Evolutionary conservation across 2,329 filamentous ascomycete species (phyloP).

Genomic region (Pezicula neosporulosa): DNA sequence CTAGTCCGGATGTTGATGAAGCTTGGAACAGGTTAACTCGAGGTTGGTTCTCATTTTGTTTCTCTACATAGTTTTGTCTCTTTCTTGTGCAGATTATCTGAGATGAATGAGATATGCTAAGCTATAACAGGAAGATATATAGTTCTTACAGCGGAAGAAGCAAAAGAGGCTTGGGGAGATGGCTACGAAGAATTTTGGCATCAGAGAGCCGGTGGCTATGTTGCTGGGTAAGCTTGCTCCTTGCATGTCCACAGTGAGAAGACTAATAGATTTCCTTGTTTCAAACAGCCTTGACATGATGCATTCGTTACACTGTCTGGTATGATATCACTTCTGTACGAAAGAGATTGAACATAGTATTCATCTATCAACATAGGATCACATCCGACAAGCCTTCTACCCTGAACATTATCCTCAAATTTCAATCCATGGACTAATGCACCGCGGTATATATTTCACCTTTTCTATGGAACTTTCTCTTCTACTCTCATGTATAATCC

Average conservation of each 20-base stretch:
- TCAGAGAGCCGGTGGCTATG: not conserved
- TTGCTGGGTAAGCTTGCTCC: not conserved
- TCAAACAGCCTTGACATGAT: not conserved
- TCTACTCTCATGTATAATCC: too few relatives aligned
- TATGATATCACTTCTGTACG: too few relatives aligned
- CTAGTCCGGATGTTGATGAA: not conserved
- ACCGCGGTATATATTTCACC: not conserved
- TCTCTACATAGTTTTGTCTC: too few relatives aligned
- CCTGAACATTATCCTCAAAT: not conserved
- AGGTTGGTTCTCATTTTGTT: too few relatives aligned
- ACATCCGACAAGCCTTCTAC: not conserved
- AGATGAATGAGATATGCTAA: too few relatives aligned
- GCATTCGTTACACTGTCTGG: slow-evolving; percentile 1
- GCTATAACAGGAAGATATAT: not conserved
- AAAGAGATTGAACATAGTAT: too few relatives aligned
- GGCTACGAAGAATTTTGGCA: not conserved
- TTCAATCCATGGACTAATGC: not conserved
- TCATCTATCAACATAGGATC: not conserved
- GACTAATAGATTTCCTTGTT: not conserved
- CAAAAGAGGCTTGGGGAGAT: not conserved
- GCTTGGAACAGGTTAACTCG: not conserved
- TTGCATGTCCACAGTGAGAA: too few relatives aligned
- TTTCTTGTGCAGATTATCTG: too few relatives aligned
- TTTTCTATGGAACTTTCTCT: too few relatives aligned
- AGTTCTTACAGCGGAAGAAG: slow-evolving; percentile 1